Evolutionary conservation across 2,329 filamentous ascomycete species (phyloP).

Genomic region (Pseudonectria foliicola): DNA sequence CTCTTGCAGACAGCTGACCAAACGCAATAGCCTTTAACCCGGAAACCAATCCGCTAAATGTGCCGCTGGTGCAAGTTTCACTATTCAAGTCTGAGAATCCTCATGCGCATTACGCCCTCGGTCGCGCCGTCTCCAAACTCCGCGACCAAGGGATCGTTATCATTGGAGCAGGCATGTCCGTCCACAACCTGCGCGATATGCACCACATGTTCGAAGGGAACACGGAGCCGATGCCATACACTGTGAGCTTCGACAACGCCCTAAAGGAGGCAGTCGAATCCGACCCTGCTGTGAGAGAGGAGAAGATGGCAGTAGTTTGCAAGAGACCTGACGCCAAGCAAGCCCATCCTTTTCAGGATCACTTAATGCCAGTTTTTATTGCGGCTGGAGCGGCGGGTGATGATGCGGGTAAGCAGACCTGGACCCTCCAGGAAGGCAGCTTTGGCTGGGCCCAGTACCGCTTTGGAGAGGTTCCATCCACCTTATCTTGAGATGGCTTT

Average conservation of each 20-base stretch:
- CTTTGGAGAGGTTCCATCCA: constrained; percentile 31
- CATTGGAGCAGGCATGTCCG: constrained; percentile 67
- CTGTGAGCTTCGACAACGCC: constrained; percentile 58
- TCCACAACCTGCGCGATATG: constrained; percentile 59
- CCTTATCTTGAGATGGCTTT: constrained; percentile 2
- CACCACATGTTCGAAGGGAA: constrained; percentile 27
- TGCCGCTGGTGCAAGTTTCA: constrained; percentile 67
- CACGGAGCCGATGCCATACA: constrained; percentile 45
- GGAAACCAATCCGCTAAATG: constrained; percentile 51
- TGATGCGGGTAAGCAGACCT: constrained; percentile 35
- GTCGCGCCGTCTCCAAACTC: constrained; percentile 57
- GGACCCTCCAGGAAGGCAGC: constrained; percentile 38
- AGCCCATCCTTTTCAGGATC: constrained; percentile 43
- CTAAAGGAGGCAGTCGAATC: constrained; percentile 57
- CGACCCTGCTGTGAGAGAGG: constrained; percentile 30
- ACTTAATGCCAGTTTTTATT: constrained; percentile 42
- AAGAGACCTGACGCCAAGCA: constrained; percentile 38
- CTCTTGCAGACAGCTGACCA: constrained; percentile 4
- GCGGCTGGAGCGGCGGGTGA: constrained; percentile 38
- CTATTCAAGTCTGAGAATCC: constrained; percentile 60
- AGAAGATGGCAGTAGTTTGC: constrained; percentile 31
- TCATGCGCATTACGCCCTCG: constrained; percentile 59
- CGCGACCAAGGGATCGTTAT: constrained; percentile 62
- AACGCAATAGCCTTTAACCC: constrained; percentile 48
- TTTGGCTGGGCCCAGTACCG: constrained; percentile 42